phyloP scores from a whole-genome alignment of 73 alveolate genomes.

The Paramecium caudatum region DNA sequence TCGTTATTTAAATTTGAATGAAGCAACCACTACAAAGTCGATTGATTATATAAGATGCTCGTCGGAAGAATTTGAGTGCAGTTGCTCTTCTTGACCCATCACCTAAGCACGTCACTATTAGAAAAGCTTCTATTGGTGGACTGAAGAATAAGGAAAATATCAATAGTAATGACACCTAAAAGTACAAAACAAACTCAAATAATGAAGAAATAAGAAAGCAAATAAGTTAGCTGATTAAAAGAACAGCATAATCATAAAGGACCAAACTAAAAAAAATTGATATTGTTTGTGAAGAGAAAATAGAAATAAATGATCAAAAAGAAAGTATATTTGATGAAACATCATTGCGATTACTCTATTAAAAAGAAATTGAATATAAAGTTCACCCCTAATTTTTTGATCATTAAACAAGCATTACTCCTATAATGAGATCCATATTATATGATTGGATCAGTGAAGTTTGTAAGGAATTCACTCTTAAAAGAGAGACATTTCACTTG shows the following conservation, averaged over 20 bases:
- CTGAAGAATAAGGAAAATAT: slow-evolving; percentile 29
- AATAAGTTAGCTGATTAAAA: slow-evolving; percentile 11
- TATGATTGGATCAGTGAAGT: slow-evolving; percentile 99
- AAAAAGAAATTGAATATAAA: slow-evolving; percentile 54
- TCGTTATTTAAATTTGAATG: slow-evolving; percentile 56
- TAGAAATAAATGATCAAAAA: slow-evolving; percentile 1
- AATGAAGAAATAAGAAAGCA: slow-evolving; percentile 42
- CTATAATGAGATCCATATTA: slow-evolving; percentile 89
- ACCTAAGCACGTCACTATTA: slow-evolving; percentile 40
- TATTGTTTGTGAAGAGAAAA: slow-evolving; percentile 37
- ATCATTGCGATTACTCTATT: neutral
- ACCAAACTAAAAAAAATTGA: slow-evolving; percentile 30
- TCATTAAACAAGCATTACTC: slow-evolving; percentile 78
- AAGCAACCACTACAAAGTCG: slow-evolving; percentile 55
- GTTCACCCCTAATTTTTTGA: slow-evolving; percentile 30
- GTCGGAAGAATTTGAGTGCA: slow-evolving; percentile 65
- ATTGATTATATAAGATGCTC: slow-evolving; percentile 13
- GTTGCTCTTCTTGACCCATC: slow-evolving; percentile 28
- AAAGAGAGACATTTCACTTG: slow-evolving; percentile 91
- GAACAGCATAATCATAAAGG: slow-evolving; percentile 15
- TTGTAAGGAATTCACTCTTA: slow-evolving; percentile 89
- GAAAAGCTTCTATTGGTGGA: slow-evolving; percentile 43
- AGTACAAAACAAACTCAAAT: neutral
- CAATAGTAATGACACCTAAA: slow-evolving; percentile 4
- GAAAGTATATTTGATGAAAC: slow-evolving; percentile 40